Percentiles rank a stretch among this genome's conserved stretches.
Evolutionary conservation across 2,329 filamentous ascomycete species (phyloP).

Genomic region (Paracamarosporium sp.): DNA sequence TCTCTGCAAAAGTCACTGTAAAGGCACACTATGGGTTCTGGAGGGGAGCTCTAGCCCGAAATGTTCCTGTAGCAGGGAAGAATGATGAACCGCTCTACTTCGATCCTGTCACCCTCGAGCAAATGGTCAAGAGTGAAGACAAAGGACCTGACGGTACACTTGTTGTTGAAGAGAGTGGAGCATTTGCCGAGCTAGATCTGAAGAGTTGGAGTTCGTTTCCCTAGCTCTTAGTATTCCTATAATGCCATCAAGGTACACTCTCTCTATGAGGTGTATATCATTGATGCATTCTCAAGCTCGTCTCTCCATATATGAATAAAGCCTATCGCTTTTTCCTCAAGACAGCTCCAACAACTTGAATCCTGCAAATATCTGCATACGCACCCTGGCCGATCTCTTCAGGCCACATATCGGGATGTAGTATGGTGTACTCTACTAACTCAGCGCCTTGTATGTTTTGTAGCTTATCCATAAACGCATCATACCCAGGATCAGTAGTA

Average conservation of each 20-base stretch:
- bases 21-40: constrained; percentile 6
- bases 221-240: neutral
- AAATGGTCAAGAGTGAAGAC: neutral
- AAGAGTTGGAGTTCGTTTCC: constrained; percentile 2
- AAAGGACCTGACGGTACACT: constrained; percentile 1
- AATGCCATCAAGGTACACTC: neutral
- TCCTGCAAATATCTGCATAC: constrained; percentile 31
- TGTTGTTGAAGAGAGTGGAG: neutral
- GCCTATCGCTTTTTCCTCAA: too few relatives aligned
- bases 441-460: constrained; percentile 18
- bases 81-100: constrained; percentile 7
- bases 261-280: neutral
- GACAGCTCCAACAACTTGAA: constrained; percentile 31
- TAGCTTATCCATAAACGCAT: constrained; percentile 25
- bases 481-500: constrained; percentile 19
- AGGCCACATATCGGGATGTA: constrained; percentile 34
- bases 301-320: too few relatives aligned
- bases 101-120: neutral
- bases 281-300: constrained; percentile 7
- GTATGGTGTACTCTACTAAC: constrained; percentile 24
- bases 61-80: neutral
- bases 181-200: neutral
- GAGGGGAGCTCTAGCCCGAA: neutral
- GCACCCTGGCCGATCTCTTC: constrained; percentile 30
- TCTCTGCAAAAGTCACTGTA: neutral